Base-by-base conservation (phyloP, 495 filamentous ascomycete species). In the Hypomontagnella monticulosa region DNA sequence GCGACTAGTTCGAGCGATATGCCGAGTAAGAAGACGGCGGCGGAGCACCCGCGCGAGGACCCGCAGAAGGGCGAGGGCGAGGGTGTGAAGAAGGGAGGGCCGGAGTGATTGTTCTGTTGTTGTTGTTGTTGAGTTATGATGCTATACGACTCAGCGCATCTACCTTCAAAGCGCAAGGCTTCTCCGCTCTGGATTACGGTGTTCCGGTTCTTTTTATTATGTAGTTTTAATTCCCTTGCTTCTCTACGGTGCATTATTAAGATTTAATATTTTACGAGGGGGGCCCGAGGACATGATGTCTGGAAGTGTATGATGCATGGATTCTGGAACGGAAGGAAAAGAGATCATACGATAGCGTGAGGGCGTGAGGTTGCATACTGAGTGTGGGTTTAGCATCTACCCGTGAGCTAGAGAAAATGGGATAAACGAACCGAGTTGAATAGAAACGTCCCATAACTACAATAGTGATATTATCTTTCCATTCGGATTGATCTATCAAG, bases 1-100 rank as follows among this genome's bases (percentile, higher is more conserved):
- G 71, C 67, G 4, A 54, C 57, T 2, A 64, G 52, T 58, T 46
- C 43, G 4, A 61, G 54, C 54, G 49, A 69, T 50, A 43, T 70
- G 55, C 69, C 71, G 15, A 71, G 70, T 69, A 75, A 74, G 71
- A 71, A 71, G 70, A 69, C 67, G 51, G 70, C 67, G 43, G 65
- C 59, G 60, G 59, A 72, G 63, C 49, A 74, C 37, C 51, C 64
- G 54, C 50, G 61, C 40, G 75, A 69, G 49, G 58, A 69, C 48
- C 50, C 64, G n/a, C 60, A 66, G 63, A 70, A 65, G 65, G 67
- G 67, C 61, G 62, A 71, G 40, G 63, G 57, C 32, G 61, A 70
- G 54, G 58, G 38, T 11, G 60, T 32, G 4, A 5, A 70, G 57
- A 69, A 67, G 66, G 67, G 66, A 16, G 54, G 65, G 32, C 43